Evolutionary conservation across 257 asterid species (phyloP), one percentile per base, ranked within the genome.

Genomic region (Rauvolfia tetraphylla): DNA sequence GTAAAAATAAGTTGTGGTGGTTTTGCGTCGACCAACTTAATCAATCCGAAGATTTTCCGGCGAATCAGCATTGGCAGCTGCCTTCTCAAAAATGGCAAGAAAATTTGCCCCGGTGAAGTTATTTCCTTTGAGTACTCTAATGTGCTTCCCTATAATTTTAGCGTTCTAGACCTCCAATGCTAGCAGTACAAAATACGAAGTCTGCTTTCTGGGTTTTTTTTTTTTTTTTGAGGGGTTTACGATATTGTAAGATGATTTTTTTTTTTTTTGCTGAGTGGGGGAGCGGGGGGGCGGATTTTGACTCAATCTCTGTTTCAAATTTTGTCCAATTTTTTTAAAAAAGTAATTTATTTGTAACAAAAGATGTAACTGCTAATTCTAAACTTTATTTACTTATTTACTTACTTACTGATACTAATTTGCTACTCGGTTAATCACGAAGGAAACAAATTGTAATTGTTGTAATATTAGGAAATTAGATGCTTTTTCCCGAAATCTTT

Each of bases 91-190:
- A 78, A 88, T 67, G 97, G 97, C 20, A 8, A 53, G 44, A 75
- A 68, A 1, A 77, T 91, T 27, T 68, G 33, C 14, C 91, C 93
- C 0, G 97, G 93, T 0, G 79, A 91, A 75, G 83, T 90, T 0
- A 86, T 91, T 77, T 84, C 91, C 11, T 91, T 91, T 69, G 85
- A 86, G 3, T 91, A 90, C 56, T 88, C 97, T 0, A 91, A 89
- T 56, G 36, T 88, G 13, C 80, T 87, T 42, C 95, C 95, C 31
- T 91, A 82, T 71, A 80, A 85, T 3, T 83, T 89, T 1, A 11
- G 7, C 5, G 85, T 89, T 56, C 0, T 75, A 0, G 69, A 61
- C 71, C 54, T 89, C 34, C 85, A 88, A 72, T 91, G 97, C 72
- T 41, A 68, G n/a, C 25, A 67, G 9, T 4, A 29, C 38, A 4